A percentile compares a stretch with the other conserved stretches of the same genome.
phyloP scores from a whole-genome alignment of 2,329 filamentous ascomycete genomes.

The Colletotrichum falcatum region DNA sequence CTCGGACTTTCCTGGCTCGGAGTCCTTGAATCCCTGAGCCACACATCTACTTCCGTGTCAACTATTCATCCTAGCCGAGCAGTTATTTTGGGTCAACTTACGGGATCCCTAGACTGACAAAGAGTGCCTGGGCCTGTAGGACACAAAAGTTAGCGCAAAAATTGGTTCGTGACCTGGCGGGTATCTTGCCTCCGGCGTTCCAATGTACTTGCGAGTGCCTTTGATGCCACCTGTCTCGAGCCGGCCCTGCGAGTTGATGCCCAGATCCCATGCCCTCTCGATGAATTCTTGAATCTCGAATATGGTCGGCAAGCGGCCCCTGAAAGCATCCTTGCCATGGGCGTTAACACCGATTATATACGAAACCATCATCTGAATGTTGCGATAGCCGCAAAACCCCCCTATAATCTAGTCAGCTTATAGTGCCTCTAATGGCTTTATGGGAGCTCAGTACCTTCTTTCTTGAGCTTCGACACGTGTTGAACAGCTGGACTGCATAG shows the following conservation, averaged over 20 bases:
- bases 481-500: constrained; percentile 81
- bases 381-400: constrained; percentile 94
- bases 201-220: constrained; percentile 95
- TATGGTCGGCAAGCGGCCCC: constrained; percentile 75
- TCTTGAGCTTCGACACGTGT: constrained; percentile 85
- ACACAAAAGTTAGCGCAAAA: background rate
- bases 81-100: constrained; percentile 53
- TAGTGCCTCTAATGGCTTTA: background rate
- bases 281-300: constrained; percentile 88
- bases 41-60: constrained; percentile 62
- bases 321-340: constrained; percentile 71
- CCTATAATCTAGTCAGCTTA: constrained; percentile 58
- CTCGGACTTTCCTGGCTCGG: constrained; percentile 59
- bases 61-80: background rate
- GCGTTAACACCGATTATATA: constrained; percentile 74
- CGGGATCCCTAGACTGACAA: constrained; percentile 75
- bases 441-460: constrained; percentile 66
- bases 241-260: constrained; percentile 80
- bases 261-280: constrained; percentile 87
- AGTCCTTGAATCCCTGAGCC: constrained; percentile 69
- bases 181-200: constrained; percentile 83
- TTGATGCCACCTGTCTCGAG: constrained; percentile 87
- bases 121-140: constrained; percentile 81
- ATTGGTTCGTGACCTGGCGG: background rate
- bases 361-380: constrained; percentile 91